Conservation (phyloP, 2,329 filamentous ascomycete species). For the Pestalotiopsis sp. region DNA sequence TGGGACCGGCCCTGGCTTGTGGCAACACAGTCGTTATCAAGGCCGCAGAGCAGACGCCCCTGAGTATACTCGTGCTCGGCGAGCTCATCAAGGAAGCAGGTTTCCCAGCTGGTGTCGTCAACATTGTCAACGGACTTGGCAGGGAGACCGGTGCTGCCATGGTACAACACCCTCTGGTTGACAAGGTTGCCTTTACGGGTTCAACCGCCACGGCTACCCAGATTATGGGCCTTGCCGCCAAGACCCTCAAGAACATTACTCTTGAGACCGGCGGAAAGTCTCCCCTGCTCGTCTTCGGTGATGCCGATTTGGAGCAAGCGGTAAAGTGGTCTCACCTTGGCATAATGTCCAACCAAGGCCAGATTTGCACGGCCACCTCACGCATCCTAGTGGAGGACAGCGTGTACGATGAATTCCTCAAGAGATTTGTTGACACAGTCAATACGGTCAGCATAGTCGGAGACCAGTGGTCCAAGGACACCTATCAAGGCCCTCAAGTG, state of each 20-base stretch:
- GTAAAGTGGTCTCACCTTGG: conserved; percentile 59
- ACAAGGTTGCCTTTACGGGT: conserved; percentile 81
- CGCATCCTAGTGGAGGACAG: conserved; percentile 65
- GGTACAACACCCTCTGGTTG: conserved; percentile 66
- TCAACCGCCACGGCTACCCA: conserved; percentile 71
- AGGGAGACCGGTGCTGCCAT: conserved; percentile 69
- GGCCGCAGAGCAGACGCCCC: conserved; percentile 67
- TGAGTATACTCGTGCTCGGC: conserved; percentile 66
- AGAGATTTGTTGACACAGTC: conserved; percentile 61
- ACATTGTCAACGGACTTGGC: conserved; percentile 74
- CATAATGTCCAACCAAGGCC: conserved; percentile 63
- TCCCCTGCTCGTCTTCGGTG: conserved; percentile 64
- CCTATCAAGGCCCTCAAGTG: conserved; percentile 76
- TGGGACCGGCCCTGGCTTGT: conserved; percentile 69
- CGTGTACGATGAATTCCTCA: conserved; percentile 64
- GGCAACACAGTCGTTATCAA: conserved; percentile 68
- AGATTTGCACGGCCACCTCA: conserved; percentile 67
- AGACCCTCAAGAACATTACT: conserved; percentile 67
- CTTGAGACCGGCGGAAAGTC: conserved; percentile 70
- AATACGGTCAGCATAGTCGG: conserved; percentile 65
- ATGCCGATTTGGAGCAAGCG: conserved; percentile 67
- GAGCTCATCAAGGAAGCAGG: conserved; percentile 71
- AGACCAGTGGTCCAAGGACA: conserved; percentile 68
- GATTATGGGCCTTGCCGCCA: conserved; percentile 76
- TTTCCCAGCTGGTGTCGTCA: conserved; percentile 77